Conservation (phyloP, 192 early-diverging fungal genomes). For the Podila clonocystis region DNA sequence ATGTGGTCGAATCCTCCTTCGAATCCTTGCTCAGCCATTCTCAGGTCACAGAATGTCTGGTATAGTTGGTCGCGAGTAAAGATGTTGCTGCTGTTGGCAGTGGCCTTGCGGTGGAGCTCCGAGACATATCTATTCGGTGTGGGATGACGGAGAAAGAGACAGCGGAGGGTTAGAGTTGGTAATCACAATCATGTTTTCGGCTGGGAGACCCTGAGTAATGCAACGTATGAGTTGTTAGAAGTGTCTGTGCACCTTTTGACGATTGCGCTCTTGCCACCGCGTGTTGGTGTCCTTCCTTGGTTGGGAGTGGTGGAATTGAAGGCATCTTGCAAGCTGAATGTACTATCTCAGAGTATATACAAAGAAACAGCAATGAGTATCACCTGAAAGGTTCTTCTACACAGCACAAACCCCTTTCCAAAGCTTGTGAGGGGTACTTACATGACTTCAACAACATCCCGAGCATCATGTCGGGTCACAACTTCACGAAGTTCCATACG, state of each 20-base stretch:
- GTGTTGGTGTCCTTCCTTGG: conserved; percentile 15
- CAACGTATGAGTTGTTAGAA: neutral
- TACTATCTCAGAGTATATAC: conserved; percentile 37
- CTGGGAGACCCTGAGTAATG: too few relatives aligned
- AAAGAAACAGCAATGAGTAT: conserved; percentile 58
- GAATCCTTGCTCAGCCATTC: conserved; percentile 51
- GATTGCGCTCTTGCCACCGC: conserved; percentile 25
- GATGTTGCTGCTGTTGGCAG: conserved; percentile 69
- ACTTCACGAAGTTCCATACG: conserved; percentile 77
- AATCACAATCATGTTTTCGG: too few relatives aligned
- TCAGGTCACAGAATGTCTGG: conserved; percentile 48
- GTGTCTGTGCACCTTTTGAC: conserved; percentile 19
- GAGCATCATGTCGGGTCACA: conserved; percentile 77
- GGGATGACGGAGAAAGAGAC: neutral
- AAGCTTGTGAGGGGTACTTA: conserved; percentile 59
- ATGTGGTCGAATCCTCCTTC: conserved; percentile 72
- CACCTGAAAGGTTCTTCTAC: conserved; percentile 58
- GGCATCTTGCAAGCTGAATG: conserved; percentile 32
- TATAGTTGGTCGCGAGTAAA: conserved; percentile 76
- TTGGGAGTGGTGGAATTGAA: neutral
- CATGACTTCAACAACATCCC: conserved; percentile 85
- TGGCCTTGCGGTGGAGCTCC: conserved; percentile 65
- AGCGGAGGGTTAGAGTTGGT: too few relatives aligned
- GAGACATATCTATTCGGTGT: conserved; percentile 60
- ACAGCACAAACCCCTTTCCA: conserved; percentile 60